Percentiles rank a stretch among this genome's conserved stretches.
Evolutionary conservation across 2,329 filamentous ascomycete genomes (phyloP).

Genomic region (Ascochyta fabae): DNA sequence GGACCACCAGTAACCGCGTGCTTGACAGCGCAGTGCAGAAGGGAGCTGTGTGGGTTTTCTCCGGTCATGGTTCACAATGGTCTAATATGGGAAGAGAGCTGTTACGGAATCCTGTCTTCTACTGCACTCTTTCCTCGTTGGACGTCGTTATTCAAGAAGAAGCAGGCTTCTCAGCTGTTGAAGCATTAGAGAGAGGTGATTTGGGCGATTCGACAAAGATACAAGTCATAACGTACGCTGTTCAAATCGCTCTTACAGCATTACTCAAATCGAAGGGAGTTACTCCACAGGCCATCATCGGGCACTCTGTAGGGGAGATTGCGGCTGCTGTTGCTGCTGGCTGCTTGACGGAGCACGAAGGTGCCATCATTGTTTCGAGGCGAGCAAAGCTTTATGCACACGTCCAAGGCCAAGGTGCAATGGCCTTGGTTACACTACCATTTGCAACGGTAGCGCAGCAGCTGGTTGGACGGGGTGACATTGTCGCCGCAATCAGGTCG

Average conservation of each 20-base stretch:
- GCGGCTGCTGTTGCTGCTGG: conserved; percentile 43
- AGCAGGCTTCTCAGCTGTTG: conserved; percentile 24
- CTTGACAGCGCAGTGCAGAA: conserved; percentile 20
- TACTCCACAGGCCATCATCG: conserved; percentile 48
- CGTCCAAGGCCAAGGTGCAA: conserved; percentile 40
- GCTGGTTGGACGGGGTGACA: conserved; percentile 28
- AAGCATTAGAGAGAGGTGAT: conserved; percentile 23
- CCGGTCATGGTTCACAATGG: conserved; percentile 55
- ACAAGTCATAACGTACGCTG: conserved; percentile 46
- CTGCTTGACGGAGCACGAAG: conserved; percentile 44
- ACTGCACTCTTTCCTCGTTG: conserved; percentile 29
- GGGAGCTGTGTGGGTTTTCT: conserved; percentile 50
- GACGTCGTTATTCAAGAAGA: conserved; percentile 32
- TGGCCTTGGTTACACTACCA: conserved; percentile 45
- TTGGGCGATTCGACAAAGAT: conserved; percentile 37
- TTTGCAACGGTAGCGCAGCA: conserved; percentile 34
- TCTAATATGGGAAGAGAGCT: conserved; percentile 51
- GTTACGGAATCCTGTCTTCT: conserved; percentile 33
- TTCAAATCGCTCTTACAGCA: conserved; percentile 46
- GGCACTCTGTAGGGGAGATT: conserved; percentile 54
- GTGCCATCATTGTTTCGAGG: conserved; percentile 44
- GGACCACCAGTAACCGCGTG: conserved; percentile 15
- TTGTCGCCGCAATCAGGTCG: conserved; percentile 47
- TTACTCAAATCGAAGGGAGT: conserved; percentile 43
- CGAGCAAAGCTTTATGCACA: conserved; percentile 43